Conservation (phyloP, 805 yeast species). For the Metahyphopichia silvanorum region DNA sequence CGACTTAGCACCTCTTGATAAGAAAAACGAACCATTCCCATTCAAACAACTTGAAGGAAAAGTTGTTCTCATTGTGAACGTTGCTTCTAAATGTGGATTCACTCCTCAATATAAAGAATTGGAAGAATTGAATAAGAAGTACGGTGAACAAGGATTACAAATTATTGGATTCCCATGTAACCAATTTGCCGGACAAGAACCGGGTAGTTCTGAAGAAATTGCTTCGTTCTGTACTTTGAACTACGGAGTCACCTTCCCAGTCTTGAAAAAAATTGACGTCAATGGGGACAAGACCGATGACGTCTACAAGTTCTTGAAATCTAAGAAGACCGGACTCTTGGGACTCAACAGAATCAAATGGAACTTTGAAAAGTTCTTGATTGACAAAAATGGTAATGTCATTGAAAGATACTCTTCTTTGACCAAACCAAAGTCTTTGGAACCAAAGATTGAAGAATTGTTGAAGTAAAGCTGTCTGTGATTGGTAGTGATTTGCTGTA, state of each 20-base stretch:
- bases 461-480: constrained; percentile 39
- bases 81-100: constrained; percentile 78
- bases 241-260: constrained; percentile 35
- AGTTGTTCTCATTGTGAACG: constrained; percentile 80
- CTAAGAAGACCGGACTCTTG: constrained; percentile 19
- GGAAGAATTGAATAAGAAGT: constrained; percentile 64
- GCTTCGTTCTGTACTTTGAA: constrained; percentile 14
- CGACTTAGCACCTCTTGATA: constrained; percentile 38
- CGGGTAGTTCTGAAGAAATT: constrained; percentile 48
- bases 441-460: constrained; percentile 52
- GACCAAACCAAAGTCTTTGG: constrained; percentile 38
- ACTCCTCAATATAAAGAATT: constrained; percentile 75
- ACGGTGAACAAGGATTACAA: constrained; percentile 58
- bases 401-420: constrained; percentile 64
- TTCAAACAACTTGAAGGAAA: constrained; percentile 68
- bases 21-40: constrained; percentile 49
- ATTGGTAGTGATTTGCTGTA: not conserved
- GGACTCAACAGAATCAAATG: constrained; percentile 55
- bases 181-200: constrained; percentile 82
- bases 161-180: constrained; percentile 88
- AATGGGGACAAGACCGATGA: constrained; percentile 32
- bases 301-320: constrained; percentile 29
- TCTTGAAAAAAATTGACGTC: constrained; percentile 33
- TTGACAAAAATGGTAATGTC: constrained; percentile 57
- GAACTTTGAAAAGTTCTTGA: constrained; percentile 76